Conservation (phyloP, 176 grass and related monocot genomes). For the Carex scoparia region DNA sequence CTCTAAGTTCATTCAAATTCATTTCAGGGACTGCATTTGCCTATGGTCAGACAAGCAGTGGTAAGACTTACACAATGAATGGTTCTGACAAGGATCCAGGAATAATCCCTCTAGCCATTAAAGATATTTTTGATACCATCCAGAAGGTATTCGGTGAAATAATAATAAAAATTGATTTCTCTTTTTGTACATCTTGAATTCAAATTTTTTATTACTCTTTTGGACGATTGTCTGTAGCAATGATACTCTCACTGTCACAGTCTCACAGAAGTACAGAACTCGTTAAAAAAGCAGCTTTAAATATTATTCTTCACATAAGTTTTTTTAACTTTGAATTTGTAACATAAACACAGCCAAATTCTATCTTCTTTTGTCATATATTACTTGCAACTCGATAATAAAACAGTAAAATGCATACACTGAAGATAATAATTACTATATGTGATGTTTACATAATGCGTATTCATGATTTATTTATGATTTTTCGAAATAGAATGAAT, state of each 20-base stretch:
- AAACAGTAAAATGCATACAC: neutral
- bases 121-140: slow-evolving; percentile 60
- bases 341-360: neutral
- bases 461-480: neutral
- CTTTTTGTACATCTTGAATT: neutral
- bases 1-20: neutral
- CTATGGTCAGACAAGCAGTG: slow-evolving; percentile 95
- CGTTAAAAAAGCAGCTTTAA: neutral
- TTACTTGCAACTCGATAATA: neutral
- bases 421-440: neutral
- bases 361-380: neutral
- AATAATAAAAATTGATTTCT: neutral
- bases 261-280: neutral
- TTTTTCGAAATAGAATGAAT: neutral
- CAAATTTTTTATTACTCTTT: neutral
- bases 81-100: slow-evolving; percentile 52
- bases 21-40: slow-evolving; percentile 72
- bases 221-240: neutral
- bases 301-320: neutral
- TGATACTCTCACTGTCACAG: neutral
- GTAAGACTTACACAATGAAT: slow-evolving; percentile 97
- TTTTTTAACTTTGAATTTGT: neutral
- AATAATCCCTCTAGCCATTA: slow-evolving; percentile 69
- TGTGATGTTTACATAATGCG: neutral
- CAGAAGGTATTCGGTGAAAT: slow-evolving; percentile 36